Base-by-base conservation (phyloP, 805 yeast genomes). In the Komagataella pastoris region DNA sequence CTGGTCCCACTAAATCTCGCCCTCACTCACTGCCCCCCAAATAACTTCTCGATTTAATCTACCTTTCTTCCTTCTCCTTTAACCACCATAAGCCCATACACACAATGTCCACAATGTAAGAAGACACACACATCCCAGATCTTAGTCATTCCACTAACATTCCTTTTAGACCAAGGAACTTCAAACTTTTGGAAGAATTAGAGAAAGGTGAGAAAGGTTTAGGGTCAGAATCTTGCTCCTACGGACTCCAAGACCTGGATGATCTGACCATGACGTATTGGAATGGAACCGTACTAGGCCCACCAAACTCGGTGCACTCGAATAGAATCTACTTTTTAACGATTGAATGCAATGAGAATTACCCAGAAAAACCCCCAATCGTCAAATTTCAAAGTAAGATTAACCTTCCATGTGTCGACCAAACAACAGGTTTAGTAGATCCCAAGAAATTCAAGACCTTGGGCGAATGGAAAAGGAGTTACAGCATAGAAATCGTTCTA, bases 261-360 rank as follows among this genome's bases (percentile, higher is more conserved):
- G 99, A 93, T 65, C 87, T 90, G 58, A 73, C 89, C 50, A 88
- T 93, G 95, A 85, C 96, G 8, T 69, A 84, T 60, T 93, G 99
- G 99, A 93, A 90, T 68, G 99, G 97, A 10, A 93, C 99, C 40
- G 91, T 93, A 50, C 72, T 93, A 57, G 99, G 99, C 0, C 99
- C 99, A 3, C 99, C 99, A 43, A 66, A 64, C 52, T 64, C 75
- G 56, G 79, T 79, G 24, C 97, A 91, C 65, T 97, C 90, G 65
- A 93, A 93, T 67, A 77, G 99, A 63, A 93, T 93, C 56, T 93
- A 93, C 66, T 83, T 88, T 43, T 73, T 93, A 52, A 80, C 77
- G 51, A 80, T 93, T 49, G 81, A 79, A 56, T 90, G 97, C 65
- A 97, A 89, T 18, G 80, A 79, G 4, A 70, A 75, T 6, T 93